These are phyloP conservation scores for Sclerospora graminicola DNA, from an alignment of 352 stramenopile species.

Conservation along the genomic window DNA sequence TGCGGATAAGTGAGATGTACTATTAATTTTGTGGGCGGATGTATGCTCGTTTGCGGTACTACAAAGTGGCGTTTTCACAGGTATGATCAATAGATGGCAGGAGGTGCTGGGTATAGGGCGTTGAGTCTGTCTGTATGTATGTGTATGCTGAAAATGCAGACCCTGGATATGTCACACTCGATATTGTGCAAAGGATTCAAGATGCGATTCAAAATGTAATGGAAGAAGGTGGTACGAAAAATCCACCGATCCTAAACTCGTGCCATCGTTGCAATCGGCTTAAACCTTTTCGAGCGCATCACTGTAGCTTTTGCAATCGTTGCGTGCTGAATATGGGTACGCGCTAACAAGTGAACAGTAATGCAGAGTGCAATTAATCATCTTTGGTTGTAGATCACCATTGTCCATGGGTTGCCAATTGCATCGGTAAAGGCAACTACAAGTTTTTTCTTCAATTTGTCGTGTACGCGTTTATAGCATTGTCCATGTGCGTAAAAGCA, in stretches of 20 bases:
- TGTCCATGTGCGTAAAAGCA: constrained; percentile 44
- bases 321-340: constrained; percentile 83
- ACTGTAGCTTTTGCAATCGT: constrained; percentile 81
- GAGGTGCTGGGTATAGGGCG: background rate
- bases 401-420: constrained; percentile 93
- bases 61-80: constrained; percentile 67
- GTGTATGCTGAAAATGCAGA: constrained; percentile 23
- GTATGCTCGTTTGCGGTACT: constrained; percentile 52
- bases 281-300: constrained; percentile 74
- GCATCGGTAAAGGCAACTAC: constrained; percentile 76
- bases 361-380: background rate
- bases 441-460: constrained; percentile 85
- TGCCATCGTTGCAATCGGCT: constrained; percentile 59
- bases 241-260: constrained; percentile 11
- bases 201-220: constrained; percentile 55
- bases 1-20: constrained; percentile 23
- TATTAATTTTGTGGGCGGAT: constrained; percentile 55
- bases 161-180: constrained; percentile 65
- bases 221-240: constrained; percentile 26
- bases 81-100: constrained; percentile 12
- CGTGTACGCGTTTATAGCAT: constrained; percentile 57
- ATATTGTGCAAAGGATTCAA: constrained; percentile 44
- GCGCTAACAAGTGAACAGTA: constrained; percentile 1
- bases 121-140: background rate
- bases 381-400: constrained; percentile 87